Conservation (phyloP, 78 protist species). For the Dictyostelium intermedium region DNA sequence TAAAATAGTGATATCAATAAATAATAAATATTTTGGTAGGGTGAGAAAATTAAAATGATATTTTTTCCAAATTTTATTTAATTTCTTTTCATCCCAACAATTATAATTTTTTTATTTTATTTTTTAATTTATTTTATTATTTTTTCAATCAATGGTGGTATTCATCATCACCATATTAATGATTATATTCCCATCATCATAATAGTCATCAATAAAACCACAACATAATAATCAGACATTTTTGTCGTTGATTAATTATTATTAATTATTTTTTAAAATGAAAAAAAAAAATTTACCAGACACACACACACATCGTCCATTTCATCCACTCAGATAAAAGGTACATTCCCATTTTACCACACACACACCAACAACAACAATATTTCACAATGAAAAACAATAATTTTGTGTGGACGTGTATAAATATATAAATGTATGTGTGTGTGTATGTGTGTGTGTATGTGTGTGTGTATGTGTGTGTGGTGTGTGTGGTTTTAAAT, state of each 20-base stretch:
- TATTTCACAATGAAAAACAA: not conserved
- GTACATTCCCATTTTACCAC: not conserved
- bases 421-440: not conserved
- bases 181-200: slow-evolving; percentile 12
- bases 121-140: too few relatives aligned
- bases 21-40: not conserved
- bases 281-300: not conserved
- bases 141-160: not conserved
- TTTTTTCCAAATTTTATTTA: too few relatives aligned
- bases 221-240: not conserved
- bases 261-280: not conserved
- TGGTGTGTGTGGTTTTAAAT: not conserved
- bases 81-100: not conserved
- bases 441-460: not conserved
- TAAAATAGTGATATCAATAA: too few relatives aligned
- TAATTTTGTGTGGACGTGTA: not conserved
- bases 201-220: not conserved
- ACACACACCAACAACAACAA: not conserved
- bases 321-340: not conserved
- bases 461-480: not conserved
- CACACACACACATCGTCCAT: not conserved
- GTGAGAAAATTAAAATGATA: not conserved
- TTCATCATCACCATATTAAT: slow-evolving; percentile 4
- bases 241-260: not conserved
- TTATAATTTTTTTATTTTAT: too few relatives aligned